Evolutionary conservation across 345 rosid genomes (phyloP), one percentile per base, ranked within the genome.

Genomic region (Conringia planisiliqua): DNA sequence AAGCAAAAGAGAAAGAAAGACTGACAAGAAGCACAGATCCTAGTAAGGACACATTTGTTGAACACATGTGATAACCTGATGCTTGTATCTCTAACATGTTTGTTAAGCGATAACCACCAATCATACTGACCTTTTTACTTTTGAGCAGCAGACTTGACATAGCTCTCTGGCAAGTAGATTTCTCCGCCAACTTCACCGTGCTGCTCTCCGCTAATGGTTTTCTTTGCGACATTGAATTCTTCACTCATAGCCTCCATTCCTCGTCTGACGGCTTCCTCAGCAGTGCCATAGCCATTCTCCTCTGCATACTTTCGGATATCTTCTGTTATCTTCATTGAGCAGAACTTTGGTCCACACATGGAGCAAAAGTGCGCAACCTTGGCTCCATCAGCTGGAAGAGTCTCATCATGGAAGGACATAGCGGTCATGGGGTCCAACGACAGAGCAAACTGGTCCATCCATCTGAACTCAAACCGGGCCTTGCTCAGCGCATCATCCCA

Each of bases 241-340:
- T 94, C 96, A 63, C 98, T 96, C 99, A 90, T 96, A 75, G 96
- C 90, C 55, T 90, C 91, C 99, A 92, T 96, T 46, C 99, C 98
- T 14, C 67, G 86, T 66, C 72, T 84, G 55, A 90, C 80, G 14
- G 98, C 99, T 88, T 96, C 99, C 71, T 92, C 99, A 6, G 90
- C 86, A 72, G 65, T 86, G 24, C 97, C 98, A 78, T 95, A 92
- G 69, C 98, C 98, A 79, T 95, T 94, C 85, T 90, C 91, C 82
- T 92, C 97, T 29, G 98, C 98, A 69, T 92, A 96, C 83, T 87
- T 96, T 22, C 99, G 79, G 71, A 96, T 92, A 68, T 96, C 98
- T 85, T 96, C 99, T 5, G 98, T 96, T 82, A 92, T 96, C 98
- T 88, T 96, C 99, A 96, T 96, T 9, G 99, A 96, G 86, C 99